Evolutionary conservation across 768 basidiomycete species (phyloP).

Genomic region (Hygrocybe coccinea): DNA sequence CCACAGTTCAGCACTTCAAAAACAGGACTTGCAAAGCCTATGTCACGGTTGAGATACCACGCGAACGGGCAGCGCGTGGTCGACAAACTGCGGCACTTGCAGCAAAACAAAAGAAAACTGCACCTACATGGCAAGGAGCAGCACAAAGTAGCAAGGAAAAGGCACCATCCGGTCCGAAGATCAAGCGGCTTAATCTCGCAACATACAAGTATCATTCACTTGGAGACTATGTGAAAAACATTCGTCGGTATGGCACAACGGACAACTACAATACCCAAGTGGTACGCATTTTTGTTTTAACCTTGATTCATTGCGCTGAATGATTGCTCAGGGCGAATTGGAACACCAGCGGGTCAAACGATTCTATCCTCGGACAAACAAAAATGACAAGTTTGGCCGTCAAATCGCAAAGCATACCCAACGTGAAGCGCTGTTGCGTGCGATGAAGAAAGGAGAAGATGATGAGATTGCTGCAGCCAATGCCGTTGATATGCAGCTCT

Average conservation of each 20-base stretch:
- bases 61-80: conserved; percentile 31
- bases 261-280: conserved; percentile 40
- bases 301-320: neutral
- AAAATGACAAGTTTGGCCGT: conserved; percentile 8
- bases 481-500: conserved; percentile 8
- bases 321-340: conserved; percentile 28
- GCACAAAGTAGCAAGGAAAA: neutral
- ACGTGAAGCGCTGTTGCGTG: conserved; percentile 1
- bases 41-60: conserved; percentile 33
- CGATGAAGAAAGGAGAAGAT: no score
- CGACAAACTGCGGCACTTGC: conserved; percentile 12
- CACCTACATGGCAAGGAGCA: neutral
- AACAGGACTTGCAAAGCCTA: conserved; percentile 21
- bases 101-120: neutral
- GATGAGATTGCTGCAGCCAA: no score
- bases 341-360: conserved; percentile 33
- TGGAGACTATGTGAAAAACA: conserved; percentile 30
- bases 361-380: conserved; percentile 30
- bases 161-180: neutral
- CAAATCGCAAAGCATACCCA: conserved; percentile 22
- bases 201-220: conserved; percentile 39
- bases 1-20: conserved; percentile 25
- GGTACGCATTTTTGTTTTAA: conserved; percentile 24
- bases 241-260: conserved; percentile 32
- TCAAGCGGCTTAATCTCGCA: conserved; percentile 25